Evolutionary conservation across 78 protist genomes (phyloP).

Genomic region (Dictyostelium firmibasis): DNA sequence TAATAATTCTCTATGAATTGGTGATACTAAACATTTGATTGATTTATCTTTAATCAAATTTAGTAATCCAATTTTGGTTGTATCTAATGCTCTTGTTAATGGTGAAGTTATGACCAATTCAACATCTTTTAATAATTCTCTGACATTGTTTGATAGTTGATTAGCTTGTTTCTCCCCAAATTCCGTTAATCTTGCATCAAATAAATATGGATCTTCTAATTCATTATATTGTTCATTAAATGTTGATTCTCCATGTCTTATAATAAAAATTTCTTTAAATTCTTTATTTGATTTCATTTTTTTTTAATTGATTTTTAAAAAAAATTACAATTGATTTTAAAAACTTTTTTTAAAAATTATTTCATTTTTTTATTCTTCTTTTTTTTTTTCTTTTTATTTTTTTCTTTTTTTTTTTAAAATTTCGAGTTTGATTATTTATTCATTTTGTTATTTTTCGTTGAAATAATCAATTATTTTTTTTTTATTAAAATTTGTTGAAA

Average conservation of each 20-base stretch:
- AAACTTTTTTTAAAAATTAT: too few species aligned
- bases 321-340: too few species aligned
- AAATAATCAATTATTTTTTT: too few species aligned
- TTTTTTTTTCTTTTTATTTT: too few species aligned
- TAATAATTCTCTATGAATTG: conserved; percentile 17
- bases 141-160: background rate
- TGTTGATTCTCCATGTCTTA: conserved; percentile 61
- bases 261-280: conserved; percentile 20
- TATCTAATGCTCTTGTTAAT: conserved; percentile 47
- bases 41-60: background rate
- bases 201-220: conserved; percentile 21
- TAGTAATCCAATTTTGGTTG: conserved; percentile 7
- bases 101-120: conserved; percentile 46
- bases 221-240: conserved; percentile 6
- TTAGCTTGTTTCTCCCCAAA: conserved; percentile 49
- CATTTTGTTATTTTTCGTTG: too few species aligned
- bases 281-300: background rate
- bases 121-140: background rate
- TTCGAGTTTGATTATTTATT: too few species aligned
- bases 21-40: background rate
- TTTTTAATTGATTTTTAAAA: too few species aligned
- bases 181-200: conserved; percentile 57
- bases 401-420: too few species aligned
- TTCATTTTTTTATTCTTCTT: too few species aligned
- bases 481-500: too few species aligned